Evolutionary conservation across 306 rosid genomes (phyloP), one percentile per base, ranked within the genome.

Genomic region (Cicer pinnatifidum): DNA sequence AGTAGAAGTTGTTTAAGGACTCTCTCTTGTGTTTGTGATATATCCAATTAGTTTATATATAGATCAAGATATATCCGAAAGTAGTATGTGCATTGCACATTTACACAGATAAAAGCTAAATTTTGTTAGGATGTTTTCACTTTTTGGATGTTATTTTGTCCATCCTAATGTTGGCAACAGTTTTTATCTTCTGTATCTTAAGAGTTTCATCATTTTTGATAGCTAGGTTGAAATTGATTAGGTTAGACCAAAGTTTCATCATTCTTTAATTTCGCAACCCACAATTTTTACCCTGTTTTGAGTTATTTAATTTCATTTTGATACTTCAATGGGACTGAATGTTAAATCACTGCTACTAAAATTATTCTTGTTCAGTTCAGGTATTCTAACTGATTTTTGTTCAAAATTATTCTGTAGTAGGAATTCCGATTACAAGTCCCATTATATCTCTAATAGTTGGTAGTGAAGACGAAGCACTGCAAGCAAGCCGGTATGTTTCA

Each of bases 361-460:
- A 1, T 1, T 1, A 19, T 19, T 1, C 20, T 19, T 19, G 1
- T 1, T 19, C 1, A 1, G 1, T 19, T 1, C 1, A 1, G 0
- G 20, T 1, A 19, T 1, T 19, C 1, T 19, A 1, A 19, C 1
- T 19, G 1, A 1, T 1, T 19, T 1, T 1, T 19, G 20, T 19
- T 19, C 1, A 1, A 1, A 19, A 1, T 19, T 19, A 19, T 19
- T 19, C 1, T 1, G 1, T 19, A 19, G 1, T 19, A 19, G 20
- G 20, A 19, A 19, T 19, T 19, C 20, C 20, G 1, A 1, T 19
- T 19, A 19, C 1, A 19, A 19, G 20, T 19, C 1, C 20, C 20
- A 19, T 19, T 19, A 19, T 19, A 19, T 19, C 20, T 1, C 20
- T 19, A 19, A 19, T 19, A 19, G 20, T 19, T 19, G 20, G 20